phyloP scores from a whole-genome alignment of 768 basidiomycete species.

The Agaricus sinodeliciosus region DNA sequence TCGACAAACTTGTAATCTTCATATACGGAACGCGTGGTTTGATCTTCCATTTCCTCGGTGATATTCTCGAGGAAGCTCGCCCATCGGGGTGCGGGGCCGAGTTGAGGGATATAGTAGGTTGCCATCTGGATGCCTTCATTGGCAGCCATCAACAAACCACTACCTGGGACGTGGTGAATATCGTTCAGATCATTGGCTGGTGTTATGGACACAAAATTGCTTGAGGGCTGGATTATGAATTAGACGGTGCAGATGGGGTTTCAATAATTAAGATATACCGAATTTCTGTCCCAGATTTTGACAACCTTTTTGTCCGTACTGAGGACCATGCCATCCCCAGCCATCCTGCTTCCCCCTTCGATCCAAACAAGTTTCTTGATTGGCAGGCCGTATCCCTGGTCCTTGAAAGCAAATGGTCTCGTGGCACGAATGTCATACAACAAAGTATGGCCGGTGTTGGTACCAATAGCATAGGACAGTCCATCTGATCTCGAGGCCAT shows the following conservation, averaged over 20 bases:
- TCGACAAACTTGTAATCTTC: slow-evolving; percentile 98
- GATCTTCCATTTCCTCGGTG: slow-evolving; percentile 97
- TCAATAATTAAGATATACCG: slow-evolving; percentile 39
- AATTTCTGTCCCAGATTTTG: slow-evolving; percentile 92
- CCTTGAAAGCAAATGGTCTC: slow-evolving; percentile 80
- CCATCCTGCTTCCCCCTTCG: slow-evolving; percentile 78
- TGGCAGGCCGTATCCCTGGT: slow-evolving; percentile 94
- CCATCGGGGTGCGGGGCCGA: slow-evolving; percentile 96
- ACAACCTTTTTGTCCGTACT: slow-evolving; percentile 96
- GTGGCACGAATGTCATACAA: slow-evolving; percentile 90
- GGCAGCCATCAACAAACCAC: slow-evolving; percentile 85
- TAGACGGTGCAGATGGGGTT: slow-evolving; percentile 2
- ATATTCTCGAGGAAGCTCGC: slow-evolving; percentile 97
- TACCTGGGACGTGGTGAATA: slow-evolving; percentile 82
- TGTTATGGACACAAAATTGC: slow-evolving; percentile 89
- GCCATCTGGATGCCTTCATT: slow-evolving; percentile 98
- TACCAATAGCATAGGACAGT: slow-evolving; percentile 89
- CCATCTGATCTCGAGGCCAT: slow-evolving; percentile 84
- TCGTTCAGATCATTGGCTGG: slow-evolving; percentile 88
- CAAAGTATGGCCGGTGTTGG: slow-evolving; percentile 90
- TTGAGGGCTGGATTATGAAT: slow-evolving; percentile 49
- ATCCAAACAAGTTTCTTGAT: slow-evolving; percentile 85
- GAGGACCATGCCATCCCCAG: slow-evolving; percentile 81
- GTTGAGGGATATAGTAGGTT: slow-evolving; percentile 90
- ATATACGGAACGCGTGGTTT: slow-evolving; percentile 71